These are phyloP conservation scores for Russula virescens DNA, from an alignment of 768 basidiomycete genomes.

Conservation along the genomic window DNA sequence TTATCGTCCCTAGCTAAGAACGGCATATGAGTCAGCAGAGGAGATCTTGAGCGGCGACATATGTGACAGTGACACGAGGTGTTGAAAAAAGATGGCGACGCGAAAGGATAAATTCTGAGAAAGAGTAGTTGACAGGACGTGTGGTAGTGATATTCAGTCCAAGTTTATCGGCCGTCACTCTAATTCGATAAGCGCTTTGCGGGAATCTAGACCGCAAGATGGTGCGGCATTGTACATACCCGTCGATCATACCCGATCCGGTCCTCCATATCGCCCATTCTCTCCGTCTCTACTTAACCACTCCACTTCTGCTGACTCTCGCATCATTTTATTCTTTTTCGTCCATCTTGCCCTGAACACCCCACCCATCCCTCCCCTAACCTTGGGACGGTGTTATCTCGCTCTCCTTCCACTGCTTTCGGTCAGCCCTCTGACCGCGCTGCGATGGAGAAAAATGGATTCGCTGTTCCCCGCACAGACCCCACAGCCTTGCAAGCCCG, in stretches of 20 bases:
- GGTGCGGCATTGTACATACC: neutral
- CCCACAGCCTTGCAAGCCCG: slow-evolving; percentile 23
- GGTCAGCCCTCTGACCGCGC: neutral
- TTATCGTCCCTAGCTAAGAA: neutral
- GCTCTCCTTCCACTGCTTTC: neutral
- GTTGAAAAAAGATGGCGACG: neutral
- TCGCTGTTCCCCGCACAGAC: slow-evolving; percentile 6
- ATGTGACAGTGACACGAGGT: neutral
- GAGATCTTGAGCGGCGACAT: slow-evolving; percentile 10
- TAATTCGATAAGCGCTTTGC: neutral
- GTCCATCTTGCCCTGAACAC: neutral
- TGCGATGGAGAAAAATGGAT: slow-evolving; percentile 11
- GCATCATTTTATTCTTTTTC: neutral
- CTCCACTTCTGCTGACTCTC: neutral
- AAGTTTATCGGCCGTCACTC: too few species aligned
- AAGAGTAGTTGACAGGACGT: too few species aligned
- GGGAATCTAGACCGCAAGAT: neutral
- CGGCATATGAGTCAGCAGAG: neutral
- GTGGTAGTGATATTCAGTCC: too few species aligned
- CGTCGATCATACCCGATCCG: slow-evolving; percentile 20
- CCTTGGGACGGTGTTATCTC: neutral
- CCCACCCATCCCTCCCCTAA: neutral
- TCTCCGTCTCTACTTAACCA: neutral
- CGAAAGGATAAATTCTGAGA: neutral
- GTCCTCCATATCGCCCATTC: neutral